Conservation (phyloP, 1,284 basidiomycete genomes). For the Microbotryum silenes-acaulis region DNA sequence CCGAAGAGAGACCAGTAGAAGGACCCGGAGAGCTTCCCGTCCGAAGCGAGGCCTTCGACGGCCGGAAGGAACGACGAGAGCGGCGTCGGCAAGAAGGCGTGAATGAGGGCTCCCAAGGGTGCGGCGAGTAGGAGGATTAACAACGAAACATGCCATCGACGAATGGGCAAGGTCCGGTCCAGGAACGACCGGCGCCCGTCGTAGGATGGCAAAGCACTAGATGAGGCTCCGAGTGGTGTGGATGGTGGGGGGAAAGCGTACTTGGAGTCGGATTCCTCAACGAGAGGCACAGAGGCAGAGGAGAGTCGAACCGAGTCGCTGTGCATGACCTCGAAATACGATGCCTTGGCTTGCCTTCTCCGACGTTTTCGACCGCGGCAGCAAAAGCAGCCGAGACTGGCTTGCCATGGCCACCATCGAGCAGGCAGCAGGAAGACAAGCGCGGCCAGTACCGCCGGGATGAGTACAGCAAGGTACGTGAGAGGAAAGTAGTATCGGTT, state of each 20-base stretch:
- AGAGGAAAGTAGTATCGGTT: conserved; percentile 22
- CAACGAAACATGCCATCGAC: conserved; percentile 18
- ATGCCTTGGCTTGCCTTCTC: neutral
- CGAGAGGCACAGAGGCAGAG: no score
- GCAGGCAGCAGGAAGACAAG: conserved; percentile 16
- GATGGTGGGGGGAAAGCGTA: no score
- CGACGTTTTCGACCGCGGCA: conserved; percentile 1
- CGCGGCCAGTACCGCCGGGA: conserved; percentile 23
- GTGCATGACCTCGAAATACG: neutral
- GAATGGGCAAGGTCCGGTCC: conserved; percentile 9
- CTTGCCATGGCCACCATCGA: conserved; percentile 24
- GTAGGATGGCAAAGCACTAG: neutral
- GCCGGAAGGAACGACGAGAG: conserved; percentile 17
- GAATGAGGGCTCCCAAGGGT: conserved; percentile 19
- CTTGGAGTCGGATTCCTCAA: no score
- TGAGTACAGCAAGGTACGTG: conserved; percentile 22
- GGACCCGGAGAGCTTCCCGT: conserved; percentile 11
- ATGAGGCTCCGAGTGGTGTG: no score
- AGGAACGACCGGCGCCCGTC: neutral
- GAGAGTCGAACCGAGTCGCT: no score
- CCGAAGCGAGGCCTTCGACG: conserved; percentile 2
- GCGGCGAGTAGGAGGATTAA: conserved; percentile 14
- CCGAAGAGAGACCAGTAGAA: conserved; percentile 36
- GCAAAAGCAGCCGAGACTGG: conserved; percentile 22
- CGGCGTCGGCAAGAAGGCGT: conserved; percentile 19